Base-by-base conservation (phyloP, 441 rosid species). In the Bocquillonia castaneifolia region DNA sequence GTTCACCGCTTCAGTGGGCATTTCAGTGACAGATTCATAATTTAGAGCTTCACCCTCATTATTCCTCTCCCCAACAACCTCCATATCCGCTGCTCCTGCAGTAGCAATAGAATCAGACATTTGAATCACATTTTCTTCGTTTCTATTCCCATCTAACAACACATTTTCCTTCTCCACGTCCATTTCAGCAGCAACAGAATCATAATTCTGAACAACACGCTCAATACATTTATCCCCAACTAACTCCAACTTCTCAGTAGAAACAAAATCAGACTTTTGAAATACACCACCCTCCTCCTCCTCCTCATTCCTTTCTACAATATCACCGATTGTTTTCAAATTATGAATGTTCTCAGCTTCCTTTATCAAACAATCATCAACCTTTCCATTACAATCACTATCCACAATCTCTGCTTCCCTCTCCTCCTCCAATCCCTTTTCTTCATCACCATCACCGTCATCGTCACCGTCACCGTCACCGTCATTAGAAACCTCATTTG, bases 331-430 rank as follows among this genome's bases (percentile, higher is more conserved):
- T 6, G n/a, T 29, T n/a, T 31, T 17, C 68, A 37, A 52, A 31
- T n/a, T n/a, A n/a, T n/a, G n/a, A n/a, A n/a, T n/a, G n/a, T 42
- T 15, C 14, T 65, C 75, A 65, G 50, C 66, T 52, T 64, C 67
- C 64, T 29, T 34, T n/a, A n/a, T n/a, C n/a, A n/a, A n/a, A n/a
- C n/a, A n/a, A 28, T 23, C 22, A 60, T 18, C 42, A 52, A 22
- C 64, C 39, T 59, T 55, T 40, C 39, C 61, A 23, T 20, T 26
- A 37, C 34, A 57, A 10, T 40, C 63, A 32, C 13, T 26, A 54
- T 55, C 34, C 28, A 42, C 6, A 47, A 31, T 6, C 26, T 45
- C 64, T 3, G 22, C 28, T 23, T 42, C 53, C 31, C 42, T 55
- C 63, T 67, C 70, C 31, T 55, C 55, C 63, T 67, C 70, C 62